Base-by-base conservation (phyloP, 1,139 yeast species). In the Casaregolazyma lundiana region DNA sequence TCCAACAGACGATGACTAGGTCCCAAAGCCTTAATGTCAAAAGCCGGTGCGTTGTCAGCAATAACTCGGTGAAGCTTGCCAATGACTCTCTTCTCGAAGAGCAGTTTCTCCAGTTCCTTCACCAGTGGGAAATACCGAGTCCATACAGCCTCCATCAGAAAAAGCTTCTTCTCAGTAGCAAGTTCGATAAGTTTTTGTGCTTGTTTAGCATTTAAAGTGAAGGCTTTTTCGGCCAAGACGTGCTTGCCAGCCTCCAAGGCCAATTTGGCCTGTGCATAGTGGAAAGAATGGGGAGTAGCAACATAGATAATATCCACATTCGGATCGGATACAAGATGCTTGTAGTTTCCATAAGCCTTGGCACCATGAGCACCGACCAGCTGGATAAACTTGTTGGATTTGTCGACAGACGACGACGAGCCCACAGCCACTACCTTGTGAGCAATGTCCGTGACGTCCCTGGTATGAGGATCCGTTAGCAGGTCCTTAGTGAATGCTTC, bases 131-230 rank as follows among this genome's bases (percentile, higher is more conserved):
- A 76, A 58, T 76, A 80, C 43, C 84, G 67, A 1, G 84, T 76
- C 86, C 86, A 80, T 46, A 80, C 74, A 2, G 78, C 85, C 59
- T 80, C 86, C 83, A 80, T 76, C 46, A 79, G 65, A 54, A 75
- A 79, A 44, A 73, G 66, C 2, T 68, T 64, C 57, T 74, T 70
- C 43, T 63, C 56, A 52, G 66, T 65, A 9, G 84, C 85, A 43
- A 72, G 67, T 2, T 61, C 68, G 41, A 73, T 63, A 15, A 80
- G 58, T 38, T 70, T 72, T 24, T 65, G 58, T 7, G 79, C 69
- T 46, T 80, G 81, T 30, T 62, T 61, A 2, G 65, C 65, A 52
- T 77, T 80, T 43, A 80, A 70, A 1, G 83, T 75, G 53, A 78
- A 69, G 2, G 85, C 82, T 61, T 80, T 80, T 57, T 80, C 86